Evolutionary conservation across 805 yeast species (phyloP).

Genomic region (Priceomyces medius): DNA sequence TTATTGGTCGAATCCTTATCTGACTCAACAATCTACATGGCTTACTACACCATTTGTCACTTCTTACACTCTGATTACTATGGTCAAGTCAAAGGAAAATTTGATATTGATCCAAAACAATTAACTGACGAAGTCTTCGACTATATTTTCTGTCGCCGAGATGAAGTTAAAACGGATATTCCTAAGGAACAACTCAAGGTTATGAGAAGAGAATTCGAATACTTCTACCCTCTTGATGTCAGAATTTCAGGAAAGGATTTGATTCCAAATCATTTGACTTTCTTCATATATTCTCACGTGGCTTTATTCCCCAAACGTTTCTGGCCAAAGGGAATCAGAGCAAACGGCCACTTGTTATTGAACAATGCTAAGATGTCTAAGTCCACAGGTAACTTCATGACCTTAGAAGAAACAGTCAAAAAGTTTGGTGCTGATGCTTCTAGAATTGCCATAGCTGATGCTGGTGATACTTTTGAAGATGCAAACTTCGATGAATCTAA

Average conservation of each 20-base stretch:
- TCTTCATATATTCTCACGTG: slow-evolving; percentile 89
- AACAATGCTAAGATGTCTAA: slow-evolving; percentile 98
- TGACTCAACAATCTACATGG: slow-evolving; percentile 94
- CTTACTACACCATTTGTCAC: slow-evolving; percentile 88
- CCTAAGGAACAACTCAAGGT: slow-evolving; percentile 63
- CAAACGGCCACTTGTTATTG: slow-evolving; percentile 91
- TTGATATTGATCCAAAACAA: slow-evolving; percentile 74
- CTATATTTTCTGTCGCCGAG: slow-evolving; percentile 71
- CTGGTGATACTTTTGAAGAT: slow-evolving; percentile 96
- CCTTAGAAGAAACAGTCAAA: slow-evolving; percentile 75
- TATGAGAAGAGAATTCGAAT: slow-evolving; percentile 92
- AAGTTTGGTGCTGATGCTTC: slow-evolving; percentile 98
- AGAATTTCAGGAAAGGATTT: slow-evolving; percentile 95
- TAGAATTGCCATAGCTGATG: slow-evolving; percentile 96
- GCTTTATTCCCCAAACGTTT: slow-evolving; percentile 86
- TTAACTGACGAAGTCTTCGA: slow-evolving; percentile 94
- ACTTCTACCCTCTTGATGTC: slow-evolving; percentile 91
- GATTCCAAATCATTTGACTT: slow-evolving; percentile 95
- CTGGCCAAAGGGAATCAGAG: slow-evolving; percentile 95
- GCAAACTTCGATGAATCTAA: slow-evolving; percentile 96
- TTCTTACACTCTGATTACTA: slow-evolving; percentile 82
- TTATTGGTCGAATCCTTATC: slow-evolving; percentile 92
- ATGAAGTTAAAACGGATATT: slow-evolving; percentile 58
- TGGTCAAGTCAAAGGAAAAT: slow-evolving; percentile 72
- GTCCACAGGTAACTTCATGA: slow-evolving; percentile 95